Conservation (phyloP, 768 basidiomycete genomes). For the Xerocomellus dryophilus region DNA sequence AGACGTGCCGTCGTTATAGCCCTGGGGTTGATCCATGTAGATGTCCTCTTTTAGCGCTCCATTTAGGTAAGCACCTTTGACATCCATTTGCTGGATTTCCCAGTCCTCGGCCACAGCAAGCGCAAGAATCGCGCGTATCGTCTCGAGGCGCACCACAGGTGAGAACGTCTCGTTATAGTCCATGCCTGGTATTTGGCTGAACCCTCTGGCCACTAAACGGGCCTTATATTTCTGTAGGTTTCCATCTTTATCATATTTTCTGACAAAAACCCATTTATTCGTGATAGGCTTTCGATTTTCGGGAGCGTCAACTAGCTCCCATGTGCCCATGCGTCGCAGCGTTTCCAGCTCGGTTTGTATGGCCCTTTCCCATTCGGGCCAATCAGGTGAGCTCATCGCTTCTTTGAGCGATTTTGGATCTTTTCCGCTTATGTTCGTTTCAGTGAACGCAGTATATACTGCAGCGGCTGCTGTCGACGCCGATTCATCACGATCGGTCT, state of each 20-base stretch:
- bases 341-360: background rate
- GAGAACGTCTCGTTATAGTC: background rate
- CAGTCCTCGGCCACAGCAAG: background rate
- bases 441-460: background rate
- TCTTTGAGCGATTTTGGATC: background rate
- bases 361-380: background rate
- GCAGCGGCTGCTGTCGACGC: background rate
- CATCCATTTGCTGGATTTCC: slow-evolving; percentile 6
- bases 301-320: slow-evolving; percentile 27
- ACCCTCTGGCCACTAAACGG: background rate
- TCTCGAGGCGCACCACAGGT: background rate
- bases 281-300: slow-evolving; percentile 21
- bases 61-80: background rate
- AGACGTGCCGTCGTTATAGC: background rate
- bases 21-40: background rate
- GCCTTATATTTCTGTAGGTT: background rate
- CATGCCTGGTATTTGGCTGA: background rate
- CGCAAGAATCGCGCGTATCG: background rate
- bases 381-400: background rate
- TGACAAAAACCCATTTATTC: slow-evolving; percentile 30
- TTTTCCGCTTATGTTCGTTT: background rate
- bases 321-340: slow-evolving; percentile 11
- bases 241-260: slow-evolving; percentile 1
- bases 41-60: background rate
- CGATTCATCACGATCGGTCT: background rate